Percentiles rank a stretch among this genome's conserved stretches.
These are phyloP conservation scores for Echinochloa phyllopogon DNA, from an alignment of 176 grass and related monocot species.

Conservation along the genomic window DNA sequence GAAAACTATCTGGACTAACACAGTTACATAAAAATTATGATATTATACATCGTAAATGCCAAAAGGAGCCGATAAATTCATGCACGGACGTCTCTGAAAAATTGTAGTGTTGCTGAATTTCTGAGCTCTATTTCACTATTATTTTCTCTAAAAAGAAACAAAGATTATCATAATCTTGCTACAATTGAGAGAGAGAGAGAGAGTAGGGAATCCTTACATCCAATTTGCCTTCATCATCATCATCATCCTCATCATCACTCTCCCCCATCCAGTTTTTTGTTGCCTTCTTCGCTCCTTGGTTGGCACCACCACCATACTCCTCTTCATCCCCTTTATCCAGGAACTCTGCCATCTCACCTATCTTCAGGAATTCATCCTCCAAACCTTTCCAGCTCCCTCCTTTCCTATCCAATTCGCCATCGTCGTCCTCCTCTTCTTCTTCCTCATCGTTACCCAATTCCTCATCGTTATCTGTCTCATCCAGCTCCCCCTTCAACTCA, in stretches of 20 bases:
- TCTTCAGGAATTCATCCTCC: conserved; percentile 83
- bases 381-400: conserved; percentile 29
- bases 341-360: conserved; percentile 68
- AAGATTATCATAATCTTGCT: conserved; percentile 5
- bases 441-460: background rate
- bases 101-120: background rate
- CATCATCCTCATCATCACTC: conserved; percentile 26
- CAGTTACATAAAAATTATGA: background rate
- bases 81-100: background rate
- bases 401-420: background rate
- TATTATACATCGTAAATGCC: background rate
- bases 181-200: background rate
- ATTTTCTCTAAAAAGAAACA: background rate
- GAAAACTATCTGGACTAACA: background rate
- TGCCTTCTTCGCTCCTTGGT: conserved; percentile 43
- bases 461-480: conserved; percentile 37
- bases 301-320: conserved; percentile 60
- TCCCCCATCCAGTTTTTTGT: conserved; percentile 45
- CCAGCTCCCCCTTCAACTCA: conserved; percentile 34
- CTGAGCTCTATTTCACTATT: background rate
- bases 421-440: conserved; percentile 8
- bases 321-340: conserved; percentile 60
- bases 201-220: conserved; percentile 51
- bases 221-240: conserved; percentile 58
- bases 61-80: conserved; percentile 5